A percentile compares a stretch with the other conserved stretches of the same genome.
phyloP scores from a whole-genome alignment of 768 basidiomycete genomes.

The Amanita subjunquillea region DNA sequence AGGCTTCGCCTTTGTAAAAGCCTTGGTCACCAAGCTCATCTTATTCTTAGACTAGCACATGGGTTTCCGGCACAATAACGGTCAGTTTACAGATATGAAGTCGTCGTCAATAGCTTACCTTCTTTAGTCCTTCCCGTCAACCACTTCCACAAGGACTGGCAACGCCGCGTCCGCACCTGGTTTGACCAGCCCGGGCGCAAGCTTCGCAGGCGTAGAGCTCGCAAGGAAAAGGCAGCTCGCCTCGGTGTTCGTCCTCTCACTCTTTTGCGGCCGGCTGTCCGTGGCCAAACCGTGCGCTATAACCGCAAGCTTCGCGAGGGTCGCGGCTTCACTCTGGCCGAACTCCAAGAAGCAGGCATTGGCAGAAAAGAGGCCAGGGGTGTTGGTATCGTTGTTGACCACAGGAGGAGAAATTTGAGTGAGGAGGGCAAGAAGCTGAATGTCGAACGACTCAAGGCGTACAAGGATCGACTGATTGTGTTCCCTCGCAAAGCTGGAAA shows the following conservation, averaged over 20 bases:
- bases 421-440: slow-evolving; percentile 96
- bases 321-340: slow-evolving; percentile 89
- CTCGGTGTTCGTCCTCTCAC: slow-evolving; percentile 88
- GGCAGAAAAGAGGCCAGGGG: slow-evolving; percentile 87
- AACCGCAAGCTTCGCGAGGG: slow-evolving; percentile 96
- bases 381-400: slow-evolving; percentile 93
- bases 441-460: slow-evolving; percentile 86
- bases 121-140: slow-evolving; percentile 75
- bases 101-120: slow-evolving; percentile 6
- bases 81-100: slow-evolving; percentile 24
- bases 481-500: slow-evolving; percentile 95
- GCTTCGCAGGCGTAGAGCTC: slow-evolving; percentile 86
- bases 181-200: slow-evolving; percentile 99
- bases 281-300: slow-evolving; percentile 93
- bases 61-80: slow-evolving; percentile 80
- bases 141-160: slow-evolving; percentile 99
- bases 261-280: slow-evolving; percentile 94
- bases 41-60: slow-evolving; percentile 39
- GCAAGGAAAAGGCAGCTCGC: slow-evolving; percentile 81
- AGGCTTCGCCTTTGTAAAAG: slow-evolving; percentile 10
- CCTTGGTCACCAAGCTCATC: background rate
- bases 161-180: slow-evolving; percentile 92
- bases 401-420: slow-evolving; percentile 91
- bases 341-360: slow-evolving; percentile 94
- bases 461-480: slow-evolving; percentile 88